Percentiles rank a stretch among this genome's conserved stretches.
phyloP scores from a whole-genome alignment of 306 rosid species.

The Medicago lupulina region DNA sequence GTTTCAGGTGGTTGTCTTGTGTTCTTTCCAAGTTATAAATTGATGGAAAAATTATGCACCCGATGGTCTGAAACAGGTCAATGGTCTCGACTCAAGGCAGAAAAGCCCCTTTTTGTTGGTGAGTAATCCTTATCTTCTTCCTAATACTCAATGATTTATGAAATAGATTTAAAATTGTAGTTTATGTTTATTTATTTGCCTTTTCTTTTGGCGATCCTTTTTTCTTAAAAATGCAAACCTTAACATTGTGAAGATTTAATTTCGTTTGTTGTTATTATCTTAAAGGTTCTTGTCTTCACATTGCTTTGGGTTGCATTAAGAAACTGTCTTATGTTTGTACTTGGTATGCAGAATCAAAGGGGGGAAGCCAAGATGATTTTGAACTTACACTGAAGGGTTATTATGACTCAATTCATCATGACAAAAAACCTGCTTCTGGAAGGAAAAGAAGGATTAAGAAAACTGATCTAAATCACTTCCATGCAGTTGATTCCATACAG shows the following conservation, averaged over 20 bases:
- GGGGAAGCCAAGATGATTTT: constrained; percentile 88
- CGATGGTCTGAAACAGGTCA: constrained; percentile 97
- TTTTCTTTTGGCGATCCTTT: constrained; percentile 35
- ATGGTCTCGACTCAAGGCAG: constrained; percentile 75
- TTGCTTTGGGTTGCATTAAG: constrained; percentile 26
- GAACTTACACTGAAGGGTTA: constrained; percentile 78
- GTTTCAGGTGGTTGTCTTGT: constrained; percentile 95
- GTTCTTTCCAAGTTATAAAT: constrained; percentile 93
- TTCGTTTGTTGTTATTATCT: constrained; percentile 34
- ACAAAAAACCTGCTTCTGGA: constrained; percentile 52
- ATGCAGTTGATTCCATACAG: constrained; percentile 47
- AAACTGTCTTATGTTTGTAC: constrained; percentile 38
- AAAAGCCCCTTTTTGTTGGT: constrained; percentile 84
- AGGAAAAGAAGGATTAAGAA: constrained; percentile 69
- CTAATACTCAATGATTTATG: constrained; percentile 21
- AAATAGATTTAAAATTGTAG: constrained; percentile 23
- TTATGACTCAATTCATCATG: constrained; percentile 66
- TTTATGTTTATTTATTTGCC: constrained; percentile 14
- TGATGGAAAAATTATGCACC: constrained; percentile 82
- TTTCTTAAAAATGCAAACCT: constrained; percentile 7
- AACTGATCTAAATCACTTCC: constrained; percentile 46
- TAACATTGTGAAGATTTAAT: constrained; percentile 14
- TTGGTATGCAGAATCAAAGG: constrained; percentile 81
- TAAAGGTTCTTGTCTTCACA: constrained; percentile 36
- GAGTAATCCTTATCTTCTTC: constrained; percentile 45